phyloP scores from a whole-genome alignment of 1,139 yeast species.

The Hemisphaericaspora xylanilytica region DNA sequence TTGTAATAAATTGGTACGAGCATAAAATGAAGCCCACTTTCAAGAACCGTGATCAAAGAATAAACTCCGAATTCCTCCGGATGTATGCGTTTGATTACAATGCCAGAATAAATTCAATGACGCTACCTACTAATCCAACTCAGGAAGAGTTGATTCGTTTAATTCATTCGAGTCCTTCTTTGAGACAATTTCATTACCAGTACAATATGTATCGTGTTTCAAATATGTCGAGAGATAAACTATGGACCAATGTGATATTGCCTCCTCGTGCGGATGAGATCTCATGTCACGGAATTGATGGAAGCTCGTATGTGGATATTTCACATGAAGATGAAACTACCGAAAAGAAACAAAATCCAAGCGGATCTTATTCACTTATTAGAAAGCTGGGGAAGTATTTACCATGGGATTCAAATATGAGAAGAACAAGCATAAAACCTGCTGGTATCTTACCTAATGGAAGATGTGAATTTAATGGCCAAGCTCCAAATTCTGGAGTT shows the following conservation, averaged over 20 bases:
- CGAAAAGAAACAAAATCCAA: constrained; percentile 1
- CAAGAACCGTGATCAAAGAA: constrained; percentile 45
- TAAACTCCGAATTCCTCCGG: constrained; percentile 44
- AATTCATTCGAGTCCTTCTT: constrained; percentile 18
- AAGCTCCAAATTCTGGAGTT: constrained; percentile 40
- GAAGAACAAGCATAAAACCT: constrained; percentile 27
- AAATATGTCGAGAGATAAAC: constrained; percentile 39
- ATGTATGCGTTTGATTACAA: constrained; percentile 47
- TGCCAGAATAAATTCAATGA: constrained; percentile 23
- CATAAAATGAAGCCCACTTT: constrained; percentile 14
- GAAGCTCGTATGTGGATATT: constrained; percentile 20
- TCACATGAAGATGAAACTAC: constrained; percentile 14
- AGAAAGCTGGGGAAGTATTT: constrained; percentile 27
- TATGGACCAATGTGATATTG: constrained; percentile 50
- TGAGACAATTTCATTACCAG: constrained; percentile 26
- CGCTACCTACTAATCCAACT: constrained; percentile 11
- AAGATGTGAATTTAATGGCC: constrained; percentile 27
- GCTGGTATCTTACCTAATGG: constrained; percentile 33
- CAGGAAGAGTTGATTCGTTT: constrained; percentile 11
- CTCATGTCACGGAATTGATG: constrained; percentile 26
- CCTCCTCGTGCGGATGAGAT: constrained; percentile 44
- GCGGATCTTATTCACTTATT: constrained; percentile 11
- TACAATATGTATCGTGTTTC: constrained; percentile 34
- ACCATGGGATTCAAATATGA: constrained; percentile 37
- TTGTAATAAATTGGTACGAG: not conserved